Evolutionary conservation across 441 rosid species (phyloP).

Genomic region (Adansonia grandidieri): DNA sequence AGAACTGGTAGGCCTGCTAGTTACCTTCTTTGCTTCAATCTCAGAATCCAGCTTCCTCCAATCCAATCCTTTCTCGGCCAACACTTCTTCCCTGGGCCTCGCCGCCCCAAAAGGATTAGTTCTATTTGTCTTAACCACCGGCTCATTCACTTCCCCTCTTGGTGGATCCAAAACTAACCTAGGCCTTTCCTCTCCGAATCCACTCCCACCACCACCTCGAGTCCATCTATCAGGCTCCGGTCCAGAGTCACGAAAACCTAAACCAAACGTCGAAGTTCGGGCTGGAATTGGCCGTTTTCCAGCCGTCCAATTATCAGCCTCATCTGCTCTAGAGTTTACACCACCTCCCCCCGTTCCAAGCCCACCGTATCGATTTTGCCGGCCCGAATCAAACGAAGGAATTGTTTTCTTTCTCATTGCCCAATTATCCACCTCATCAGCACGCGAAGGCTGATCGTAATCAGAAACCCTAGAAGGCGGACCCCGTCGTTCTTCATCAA

Average conservation of each 20-base stretch:
- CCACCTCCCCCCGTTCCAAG: constrained; percentile 54
- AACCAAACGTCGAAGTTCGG: constrained; percentile 66
- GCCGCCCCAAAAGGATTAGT: constrained; percentile 90
- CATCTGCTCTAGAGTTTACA: constrained; percentile 53
- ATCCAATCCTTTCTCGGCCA: constrained; percentile 94
- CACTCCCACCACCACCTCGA: constrained; percentile 56
- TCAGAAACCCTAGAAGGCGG: constrained; percentile 80
- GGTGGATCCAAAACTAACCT: constrained; percentile 74
- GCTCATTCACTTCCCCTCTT: constrained; percentile 52
- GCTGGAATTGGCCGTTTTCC: constrained; percentile 57
- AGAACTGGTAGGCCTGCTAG: constrained; percentile 79
- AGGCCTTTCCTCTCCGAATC: constrained; percentile 67
- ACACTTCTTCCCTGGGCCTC: constrained; percentile 88
- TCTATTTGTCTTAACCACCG: constrained; percentile 56
- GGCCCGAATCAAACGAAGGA: constrained; percentile 58
- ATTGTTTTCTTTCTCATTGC: constrained; percentile 60
- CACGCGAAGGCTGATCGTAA: constrained; percentile 76
- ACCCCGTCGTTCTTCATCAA: constrained; percentile 81
- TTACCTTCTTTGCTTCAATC: constrained; percentile 67
- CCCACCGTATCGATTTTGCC: constrained; percentile 61
- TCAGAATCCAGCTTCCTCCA: constrained; percentile 84
- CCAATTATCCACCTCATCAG: constrained; percentile 88
- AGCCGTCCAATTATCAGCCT: constrained; percentile 51
- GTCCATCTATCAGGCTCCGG: constrained; percentile 73
- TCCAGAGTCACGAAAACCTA: constrained; percentile 64